Evolutionary conservation across 2,329 filamentous ascomycete genomes (phyloP), one percentile per base, ranked within the genome.

Genomic region (Periconia digitata): DNA sequence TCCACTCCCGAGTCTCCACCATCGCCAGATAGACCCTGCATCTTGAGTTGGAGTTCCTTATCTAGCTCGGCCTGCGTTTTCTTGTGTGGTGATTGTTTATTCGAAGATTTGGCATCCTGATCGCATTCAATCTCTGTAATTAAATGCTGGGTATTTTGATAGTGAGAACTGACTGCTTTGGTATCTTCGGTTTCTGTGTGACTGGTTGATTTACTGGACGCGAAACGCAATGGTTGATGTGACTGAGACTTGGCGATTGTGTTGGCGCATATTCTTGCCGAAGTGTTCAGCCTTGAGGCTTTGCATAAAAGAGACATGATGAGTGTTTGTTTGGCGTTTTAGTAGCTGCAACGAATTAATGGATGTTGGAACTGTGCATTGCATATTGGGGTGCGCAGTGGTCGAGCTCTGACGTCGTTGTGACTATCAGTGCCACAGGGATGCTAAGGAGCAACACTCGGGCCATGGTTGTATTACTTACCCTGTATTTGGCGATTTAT

Each of bases 1-100:
- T 91, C 87, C 4, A 92, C 74, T 1, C 87, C 89, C 3, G 86
- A 77, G 21, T 80, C 81, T 8, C 89, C 87, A 3, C 87, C 87
- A 36, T 85, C 87, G 0, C 88, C 87, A 0, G 85, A 79, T 23
- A 86, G 74, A 10, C 79, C 82, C 56, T 87, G 84, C 59, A 92
- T 77, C 51, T 84, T 87, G 50, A 78, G 66, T 35, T 78, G 77
- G 20, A 92, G 67, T 56, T 90, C 87, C 51, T 83, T 81, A 60
- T 92, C 88, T 1, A 82, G 67, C 58, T 90, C 77, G 0, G 81
- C 76, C 47, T 82, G 74, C 0, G 83, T 84, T 66, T 86, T 88
- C 53, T 63, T 61, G 51, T 64, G 62, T 3, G 54, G 55, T 38
- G 56, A 56, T 38, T 23, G 36, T 6, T 55, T 55, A 38, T 60